Base-by-base conservation (phyloP, 805 yeast species). In the Helenozyma baotianmanensis region DNA sequence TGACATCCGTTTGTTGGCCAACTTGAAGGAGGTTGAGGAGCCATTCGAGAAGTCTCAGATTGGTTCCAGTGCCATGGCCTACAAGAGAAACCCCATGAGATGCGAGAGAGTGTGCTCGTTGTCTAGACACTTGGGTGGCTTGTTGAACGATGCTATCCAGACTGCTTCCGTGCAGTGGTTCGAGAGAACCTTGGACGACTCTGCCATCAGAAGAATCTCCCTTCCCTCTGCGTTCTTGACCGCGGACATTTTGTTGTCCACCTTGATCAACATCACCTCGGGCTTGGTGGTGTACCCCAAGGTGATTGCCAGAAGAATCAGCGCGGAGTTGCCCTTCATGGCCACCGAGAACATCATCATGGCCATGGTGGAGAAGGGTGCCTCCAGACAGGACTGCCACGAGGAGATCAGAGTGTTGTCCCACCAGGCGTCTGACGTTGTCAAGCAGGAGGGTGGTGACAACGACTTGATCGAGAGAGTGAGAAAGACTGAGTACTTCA, bases 311-410 rank as follows among this genome's bases (percentile, higher is more conserved):
- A 82, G 97, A 71, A 83, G 97, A 68, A 92, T 92, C 64, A 78
- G 57, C 59, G 75, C 96, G 32, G 98, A 92, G 67, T 74, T 92
- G 56, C 98, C 98, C 50, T 92, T 92, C 75, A 92, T 92, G 98
- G 98, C 98, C 48, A 92, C 98, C 38, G 98, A 92, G 70, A 92
- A 92, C 68, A 77, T 92, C 62, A 92, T 92, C 62, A 92, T 92
- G 98, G 98, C 98, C 33, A 92, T 92, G 97, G 98, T 92, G 38
- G 95, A 88, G 66, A 82, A 82, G 60, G 97, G 97, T 51, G 97
- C 85, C 21, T 88, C 95, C 21, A 83, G 98, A 76, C 98, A 92
- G 72, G 96, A 90, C 38, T 90, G 96, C 56, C 98, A 92, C 65
- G 98, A 92, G 71, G 83, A 84, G 66, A 89, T 92, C 66, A 81